Percentiles rank a stretch among this genome's conserved stretches.
These are phyloP conservation scores for Blastocystis sp. DNA, from an alignment of 352 stramenopile genomes.

Conservation along the genomic window DNA sequence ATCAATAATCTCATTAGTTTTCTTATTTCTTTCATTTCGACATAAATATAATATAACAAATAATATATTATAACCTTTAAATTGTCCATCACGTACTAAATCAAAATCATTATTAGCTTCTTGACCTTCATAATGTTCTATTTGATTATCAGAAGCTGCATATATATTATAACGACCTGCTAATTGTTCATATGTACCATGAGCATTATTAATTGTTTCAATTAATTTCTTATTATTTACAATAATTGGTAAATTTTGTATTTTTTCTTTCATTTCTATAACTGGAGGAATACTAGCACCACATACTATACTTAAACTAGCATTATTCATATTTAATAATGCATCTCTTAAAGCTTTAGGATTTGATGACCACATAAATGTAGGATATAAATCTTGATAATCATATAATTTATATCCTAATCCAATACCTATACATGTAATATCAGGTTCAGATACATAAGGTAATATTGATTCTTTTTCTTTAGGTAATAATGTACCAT, in stretches of 20 bases:
- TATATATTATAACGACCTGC: too few species aligned
- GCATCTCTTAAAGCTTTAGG: not conserved
- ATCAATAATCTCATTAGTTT: not conserved
- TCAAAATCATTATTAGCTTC: conserved; percentile 4
- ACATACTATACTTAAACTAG: not conserved
- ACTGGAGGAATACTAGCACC: too few species aligned
- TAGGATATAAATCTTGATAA: conserved; percentile 12
- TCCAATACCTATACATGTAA: not conserved
- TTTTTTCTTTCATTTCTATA: too few species aligned
- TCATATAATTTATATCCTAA: not conserved
- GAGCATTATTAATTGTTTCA: too few species aligned
- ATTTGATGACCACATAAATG: conserved; percentile 10
- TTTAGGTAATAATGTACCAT: not conserved
- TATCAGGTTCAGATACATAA: not conserved
- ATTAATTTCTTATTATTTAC: too few species aligned
- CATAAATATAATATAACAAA: conserved; percentile 31
- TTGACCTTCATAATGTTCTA: not conserved
- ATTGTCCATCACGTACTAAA: conserved; percentile 10
- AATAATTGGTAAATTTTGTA: too few species aligned
- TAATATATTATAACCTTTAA: conserved; percentile 9
- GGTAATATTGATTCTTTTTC: not conserved
- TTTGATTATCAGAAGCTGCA: too few species aligned
- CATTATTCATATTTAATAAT: not conserved
- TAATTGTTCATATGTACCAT: too few species aligned
- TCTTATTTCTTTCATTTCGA: not conserved